These are phyloP conservation scores for Eimeria praecox DNA, from an alignment of 169 alveolate genomes.

Conservation along the genomic window DNA sequence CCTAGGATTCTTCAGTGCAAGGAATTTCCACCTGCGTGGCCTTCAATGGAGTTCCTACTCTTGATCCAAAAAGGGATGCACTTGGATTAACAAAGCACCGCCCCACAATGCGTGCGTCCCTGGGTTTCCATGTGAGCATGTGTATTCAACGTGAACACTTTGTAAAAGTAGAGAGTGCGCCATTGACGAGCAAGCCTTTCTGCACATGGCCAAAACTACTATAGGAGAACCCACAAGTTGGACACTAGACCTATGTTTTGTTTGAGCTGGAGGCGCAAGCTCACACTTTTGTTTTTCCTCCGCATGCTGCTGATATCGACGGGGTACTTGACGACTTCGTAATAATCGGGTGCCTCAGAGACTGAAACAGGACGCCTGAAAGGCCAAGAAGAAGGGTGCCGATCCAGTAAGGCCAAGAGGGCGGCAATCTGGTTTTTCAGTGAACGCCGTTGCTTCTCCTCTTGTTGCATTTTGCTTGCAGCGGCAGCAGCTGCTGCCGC, in stretches of 20 bases:
- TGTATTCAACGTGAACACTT: too few species aligned
- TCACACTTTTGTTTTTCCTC: constrained; percentile 88
- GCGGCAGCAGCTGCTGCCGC: constrained; percentile 37
- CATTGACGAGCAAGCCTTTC: too few species aligned
- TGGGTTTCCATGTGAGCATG: too few species aligned
- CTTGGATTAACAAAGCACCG: too few species aligned
- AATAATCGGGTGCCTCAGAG: constrained; percentile 98
- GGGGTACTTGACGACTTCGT: constrained; percentile 97
- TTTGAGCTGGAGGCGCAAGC: not conserved
- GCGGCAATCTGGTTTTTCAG: constrained; percentile 91
- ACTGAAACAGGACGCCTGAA: constrained; percentile 97
- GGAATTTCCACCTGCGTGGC: too few species aligned
- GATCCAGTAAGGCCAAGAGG: constrained; percentile 88
- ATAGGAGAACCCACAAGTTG: too few species aligned
- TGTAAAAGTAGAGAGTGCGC: too few species aligned
- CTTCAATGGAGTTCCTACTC: too few species aligned
- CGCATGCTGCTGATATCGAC: constrained; percentile 97
- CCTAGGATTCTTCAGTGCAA: too few species aligned
- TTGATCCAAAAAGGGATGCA: too few species aligned
- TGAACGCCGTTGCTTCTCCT: constrained; percentile 72
- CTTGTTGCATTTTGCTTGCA: constrained; percentile 5
- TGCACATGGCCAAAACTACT: too few species aligned
- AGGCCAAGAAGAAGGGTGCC: constrained; percentile 96
- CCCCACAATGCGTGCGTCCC: too few species aligned
- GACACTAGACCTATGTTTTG: not conserved